These are phyloP conservation scores for Globisporangium canariense DNA, from an alignment of 352 stramenopile species.

Conservation along the genomic window DNA sequence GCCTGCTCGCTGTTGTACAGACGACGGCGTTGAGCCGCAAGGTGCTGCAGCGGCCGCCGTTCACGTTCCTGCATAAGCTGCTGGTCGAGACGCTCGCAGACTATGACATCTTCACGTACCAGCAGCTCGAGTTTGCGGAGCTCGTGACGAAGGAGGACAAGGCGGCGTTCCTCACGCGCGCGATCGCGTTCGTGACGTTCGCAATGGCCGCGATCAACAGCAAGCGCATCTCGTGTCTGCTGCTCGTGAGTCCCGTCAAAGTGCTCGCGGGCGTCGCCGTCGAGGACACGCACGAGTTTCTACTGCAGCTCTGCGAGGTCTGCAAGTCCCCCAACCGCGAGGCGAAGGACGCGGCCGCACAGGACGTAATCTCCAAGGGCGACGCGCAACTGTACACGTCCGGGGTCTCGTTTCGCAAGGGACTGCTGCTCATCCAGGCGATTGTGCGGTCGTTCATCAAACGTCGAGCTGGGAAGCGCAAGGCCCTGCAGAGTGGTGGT, in stretches of 20 bases:
- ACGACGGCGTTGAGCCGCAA: conserved; percentile 68
- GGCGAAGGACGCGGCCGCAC: conserved; percentile 48
- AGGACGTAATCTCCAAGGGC: conserved; percentile 59
- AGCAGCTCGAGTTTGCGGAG: conserved; percentile 59
- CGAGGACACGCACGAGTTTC: conserved; percentile 66
- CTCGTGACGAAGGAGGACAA: conserved; percentile 76
- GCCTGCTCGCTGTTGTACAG: conserved; percentile 58
- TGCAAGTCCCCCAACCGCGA: conserved; percentile 42
- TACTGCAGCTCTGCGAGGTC: conserved; percentile 67
- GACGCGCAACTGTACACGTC: conserved; percentile 69
- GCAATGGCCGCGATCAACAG: conserved; percentile 38
- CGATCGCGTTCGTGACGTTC: conserved; percentile 72
- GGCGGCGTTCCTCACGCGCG: conserved; percentile 74
- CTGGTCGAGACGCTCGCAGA: conserved; percentile 59
- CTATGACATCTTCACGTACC: conserved; percentile 60
- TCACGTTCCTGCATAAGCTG: conserved; percentile 83
- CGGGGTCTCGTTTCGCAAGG: conserved; percentile 68
- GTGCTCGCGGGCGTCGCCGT: conserved; percentile 69
- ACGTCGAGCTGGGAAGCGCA: conserved; percentile 36
- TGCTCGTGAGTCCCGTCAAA: conserved; percentile 84
- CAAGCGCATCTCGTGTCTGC: conserved; percentile 57
- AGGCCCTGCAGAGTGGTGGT: conserved; percentile 20
- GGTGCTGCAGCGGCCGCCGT: conserved; percentile 66
- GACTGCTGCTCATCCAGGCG: conserved; percentile 63
- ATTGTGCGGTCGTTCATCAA: conserved; percentile 68